These are phyloP conservation scores for Trichoderma breve DNA, from an alignment of 2,329 filamentous ascomycete species.

Conservation along the genomic window DNA sequence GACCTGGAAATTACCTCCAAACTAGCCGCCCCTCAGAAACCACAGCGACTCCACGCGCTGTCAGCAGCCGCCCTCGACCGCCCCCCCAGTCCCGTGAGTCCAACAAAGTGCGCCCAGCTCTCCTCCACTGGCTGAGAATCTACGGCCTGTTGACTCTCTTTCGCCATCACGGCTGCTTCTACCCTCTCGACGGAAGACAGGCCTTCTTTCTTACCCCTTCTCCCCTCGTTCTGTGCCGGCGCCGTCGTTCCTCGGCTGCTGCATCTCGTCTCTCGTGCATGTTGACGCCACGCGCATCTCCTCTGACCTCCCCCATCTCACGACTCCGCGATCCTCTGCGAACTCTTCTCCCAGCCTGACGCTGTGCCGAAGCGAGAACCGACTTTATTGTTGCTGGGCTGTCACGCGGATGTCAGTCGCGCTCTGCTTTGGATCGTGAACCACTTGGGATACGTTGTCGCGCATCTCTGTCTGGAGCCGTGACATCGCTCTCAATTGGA, in stretches of 20 bases:
- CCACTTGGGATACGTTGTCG: constrained; percentile 19
- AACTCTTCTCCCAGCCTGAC: constrained; percentile 24
- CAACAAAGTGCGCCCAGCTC: constrained; percentile 20
- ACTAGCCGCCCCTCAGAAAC: constrained; percentile 20
- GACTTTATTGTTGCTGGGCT: constrained; percentile 24
- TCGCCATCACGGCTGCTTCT: neutral
- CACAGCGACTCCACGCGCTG: constrained; percentile 21
- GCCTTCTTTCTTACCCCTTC: neutral
- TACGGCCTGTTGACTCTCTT: constrained; percentile 3
- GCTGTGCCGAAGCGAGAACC: constrained; percentile 15
- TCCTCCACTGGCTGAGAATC: constrained; percentile 9
- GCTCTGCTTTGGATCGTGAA: constrained; percentile 25
- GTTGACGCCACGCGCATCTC: constrained; percentile 21
- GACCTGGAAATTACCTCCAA: constrained; percentile 21
- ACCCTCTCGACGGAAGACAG: neutral
- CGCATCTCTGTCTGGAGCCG: constrained; percentile 23
- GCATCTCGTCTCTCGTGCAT: constrained; percentile 8
- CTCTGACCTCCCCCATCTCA: constrained; percentile 28
- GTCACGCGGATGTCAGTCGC: constrained; percentile 30
- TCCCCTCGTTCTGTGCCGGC: constrained; percentile 7
- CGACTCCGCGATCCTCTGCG: constrained; percentile 31
- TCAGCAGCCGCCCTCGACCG: constrained; percentile 20
- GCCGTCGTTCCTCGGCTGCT: neutral
- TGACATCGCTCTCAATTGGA: constrained; percentile 30
- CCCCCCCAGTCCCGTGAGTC: constrained; percentile 19